phyloP scores from a whole-genome alignment of 768 basidiomycete species.

The Daedaleopsis nitida region DNA sequence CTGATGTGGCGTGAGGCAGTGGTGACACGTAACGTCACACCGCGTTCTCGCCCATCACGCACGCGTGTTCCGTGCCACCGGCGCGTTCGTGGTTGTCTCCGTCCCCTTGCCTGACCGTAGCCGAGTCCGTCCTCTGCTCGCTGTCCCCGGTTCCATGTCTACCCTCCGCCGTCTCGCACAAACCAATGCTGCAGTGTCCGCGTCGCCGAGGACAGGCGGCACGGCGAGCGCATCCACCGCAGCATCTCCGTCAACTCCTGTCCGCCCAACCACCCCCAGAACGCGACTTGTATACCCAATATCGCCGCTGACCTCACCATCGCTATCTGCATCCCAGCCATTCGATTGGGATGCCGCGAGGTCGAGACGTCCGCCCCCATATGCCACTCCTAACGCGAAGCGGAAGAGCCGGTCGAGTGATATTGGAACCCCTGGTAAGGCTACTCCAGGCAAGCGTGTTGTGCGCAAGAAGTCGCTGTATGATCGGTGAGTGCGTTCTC shows the following conservation, averaged over 20 bases:
- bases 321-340: slow-evolving; percentile 72
- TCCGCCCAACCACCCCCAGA: slow-evolving; percentile 43
- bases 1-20: slow-evolving; percentile 17
- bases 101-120: not conserved
- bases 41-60: slow-evolving; percentile 9
- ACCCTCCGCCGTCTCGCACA: slow-evolving; percentile 29
- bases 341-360: slow-evolving; percentile 90
- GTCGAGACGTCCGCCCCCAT: slow-evolving; percentile 70
- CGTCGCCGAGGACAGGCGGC: slow-evolving; percentile 12
- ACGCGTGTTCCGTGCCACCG: slow-evolving; percentile 17
- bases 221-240: slow-evolving; percentile 22
- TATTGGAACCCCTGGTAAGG: slow-evolving; percentile 26
- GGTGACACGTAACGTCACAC: slow-evolving; percentile 21
- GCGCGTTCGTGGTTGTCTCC: slow-evolving; percentile 6
- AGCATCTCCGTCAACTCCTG: slow-evolving; percentile 38
- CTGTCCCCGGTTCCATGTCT: slow-evolving; percentile 15
- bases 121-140: not conserved
- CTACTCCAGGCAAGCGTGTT: slow-evolving; percentile 51
- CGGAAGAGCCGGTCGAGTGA: slow-evolving; percentile 31
- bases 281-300: slow-evolving; percentile 47
- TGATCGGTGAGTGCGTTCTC: slow-evolving; percentile 50
- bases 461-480: slow-evolving; percentile 64
- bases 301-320: slow-evolving; percentile 67
- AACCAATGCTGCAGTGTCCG: slow-evolving; percentile 27
- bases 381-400: slow-evolving; percentile 57